phyloP scores from a whole-genome alignment of 2,329 filamentous ascomycete species.

The Nemania sp. region DNA sequence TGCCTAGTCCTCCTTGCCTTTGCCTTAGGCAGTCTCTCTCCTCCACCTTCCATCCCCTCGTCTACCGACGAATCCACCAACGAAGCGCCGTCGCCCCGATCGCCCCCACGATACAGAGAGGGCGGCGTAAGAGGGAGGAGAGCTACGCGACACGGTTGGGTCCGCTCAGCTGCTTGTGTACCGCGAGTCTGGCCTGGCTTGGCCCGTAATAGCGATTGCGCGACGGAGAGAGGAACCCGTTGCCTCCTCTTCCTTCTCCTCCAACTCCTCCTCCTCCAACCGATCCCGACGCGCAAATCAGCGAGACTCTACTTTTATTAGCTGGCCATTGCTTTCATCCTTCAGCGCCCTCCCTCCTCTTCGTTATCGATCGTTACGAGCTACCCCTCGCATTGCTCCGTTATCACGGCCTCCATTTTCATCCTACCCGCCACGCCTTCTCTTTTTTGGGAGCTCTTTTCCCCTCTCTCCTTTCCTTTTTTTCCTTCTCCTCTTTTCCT shows the following conservation, averaged over 20 bases:
- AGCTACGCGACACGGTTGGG: conserved; percentile 16
- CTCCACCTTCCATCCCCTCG: no score
- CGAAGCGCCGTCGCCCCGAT: neutral
- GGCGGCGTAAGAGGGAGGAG: neutral
- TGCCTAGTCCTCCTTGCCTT: no score
- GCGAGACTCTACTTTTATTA: neutral
- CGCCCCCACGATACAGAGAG: neutral
- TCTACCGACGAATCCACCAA: neutral
- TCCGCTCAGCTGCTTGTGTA: conserved; percentile 9
- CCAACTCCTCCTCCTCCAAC: neutral
- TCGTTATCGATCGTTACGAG: neutral
- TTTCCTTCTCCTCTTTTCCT: no score
- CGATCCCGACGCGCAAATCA: conserved; percentile 5
- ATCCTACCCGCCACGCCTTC: neutral
- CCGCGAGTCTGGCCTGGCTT: conserved; percentile 9
- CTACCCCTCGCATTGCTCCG: neutral
- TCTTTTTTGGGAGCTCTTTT: no score
- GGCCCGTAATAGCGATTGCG: conserved; percentile 13
- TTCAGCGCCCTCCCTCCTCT: neutral
- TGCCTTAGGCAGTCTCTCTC: no score
- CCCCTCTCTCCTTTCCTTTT: no score
- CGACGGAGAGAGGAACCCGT: conserved; percentile 3
- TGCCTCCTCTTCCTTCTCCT: neutral
- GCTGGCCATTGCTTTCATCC: neutral
- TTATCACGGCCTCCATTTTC: neutral